Evolutionary conservation across 176 grass and related monocot genomes (phyloP).

Genomic region (Eleusine indica): DNA sequence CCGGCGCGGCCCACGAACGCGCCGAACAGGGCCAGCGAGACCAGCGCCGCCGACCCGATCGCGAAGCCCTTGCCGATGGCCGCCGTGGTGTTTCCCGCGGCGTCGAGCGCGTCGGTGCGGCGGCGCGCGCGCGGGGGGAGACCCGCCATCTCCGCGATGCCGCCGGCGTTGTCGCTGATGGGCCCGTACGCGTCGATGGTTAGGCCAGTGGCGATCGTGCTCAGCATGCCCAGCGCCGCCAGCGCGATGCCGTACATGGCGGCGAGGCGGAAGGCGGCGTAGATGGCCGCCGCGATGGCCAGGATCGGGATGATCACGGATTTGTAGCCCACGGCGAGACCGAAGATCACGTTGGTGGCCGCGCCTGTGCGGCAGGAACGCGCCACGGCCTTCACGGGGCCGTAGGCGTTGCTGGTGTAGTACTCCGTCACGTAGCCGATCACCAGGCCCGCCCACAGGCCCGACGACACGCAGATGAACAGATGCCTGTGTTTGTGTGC

Average conservation of each 20-base stretch:
- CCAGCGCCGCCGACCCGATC: slow-evolving; percentile 81
- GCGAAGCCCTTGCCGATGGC: slow-evolving; percentile 92
- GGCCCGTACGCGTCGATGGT: slow-evolving; percentile 76
- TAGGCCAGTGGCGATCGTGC: slow-evolving; percentile 74
- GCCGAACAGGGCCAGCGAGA: slow-evolving; percentile 79
- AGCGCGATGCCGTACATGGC: slow-evolving; percentile 79
- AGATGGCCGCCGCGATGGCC: slow-evolving; percentile 57
- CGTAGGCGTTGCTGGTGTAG: slow-evolving; percentile 78
- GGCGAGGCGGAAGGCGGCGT: slow-evolving; percentile 60
- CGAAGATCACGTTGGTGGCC: slow-evolving; percentile 88
- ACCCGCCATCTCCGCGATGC: slow-evolving; percentile 85
- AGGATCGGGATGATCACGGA: slow-evolving; percentile 77
- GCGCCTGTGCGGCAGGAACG: slow-evolving; percentile 76
- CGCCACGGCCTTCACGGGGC: slow-evolving; percentile 64
- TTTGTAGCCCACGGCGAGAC: slow-evolving; percentile 76
- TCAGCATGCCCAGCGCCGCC: slow-evolving; percentile 81
- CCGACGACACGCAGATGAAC: slow-evolving; percentile 63
- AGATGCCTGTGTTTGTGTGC: slow-evolving; percentile 45
- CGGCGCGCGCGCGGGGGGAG: slow-evolving; percentile 46
- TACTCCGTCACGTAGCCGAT: slow-evolving; percentile 81
- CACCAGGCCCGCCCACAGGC: slow-evolving; percentile 63
- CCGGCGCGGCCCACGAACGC: slow-evolving; percentile 79
- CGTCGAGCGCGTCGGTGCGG: slow-evolving; percentile 77
- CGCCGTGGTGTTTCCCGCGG: slow-evolving; percentile 81
- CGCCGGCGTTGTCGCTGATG: slow-evolving; percentile 89